Percentiles rank a stretch among this genome's conserved stretches.
Evolutionary conservation across 2,329 filamentous ascomycete genomes (phyloP).

Genomic region (Clonostachys rhizophaga): DNA sequence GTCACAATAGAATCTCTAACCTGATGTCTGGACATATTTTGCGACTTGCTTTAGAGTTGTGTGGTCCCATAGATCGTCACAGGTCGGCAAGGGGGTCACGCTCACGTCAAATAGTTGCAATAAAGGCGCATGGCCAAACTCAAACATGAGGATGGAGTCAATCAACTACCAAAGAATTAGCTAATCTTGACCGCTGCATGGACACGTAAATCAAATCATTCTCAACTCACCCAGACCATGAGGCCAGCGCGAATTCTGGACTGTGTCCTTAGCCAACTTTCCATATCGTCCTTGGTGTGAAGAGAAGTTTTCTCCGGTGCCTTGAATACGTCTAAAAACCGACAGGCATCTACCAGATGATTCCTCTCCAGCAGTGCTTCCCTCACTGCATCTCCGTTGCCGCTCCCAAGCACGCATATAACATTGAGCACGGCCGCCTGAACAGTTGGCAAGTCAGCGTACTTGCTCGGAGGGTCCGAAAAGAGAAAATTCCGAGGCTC

Average conservation of each 20-base stretch:
- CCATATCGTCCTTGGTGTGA: background rate
- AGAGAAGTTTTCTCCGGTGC: background rate
- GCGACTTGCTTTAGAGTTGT: background rate
- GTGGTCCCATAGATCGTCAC: slow-evolving; percentile 5
- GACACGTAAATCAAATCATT: background rate
- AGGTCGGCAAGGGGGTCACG: slow-evolving; percentile 2
- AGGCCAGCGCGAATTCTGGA: slow-evolving; percentile 4
- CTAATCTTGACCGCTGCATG: background rate
- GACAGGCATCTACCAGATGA: background rate
- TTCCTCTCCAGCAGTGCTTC: background rate
- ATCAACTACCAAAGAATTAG: slow-evolving; percentile 2
- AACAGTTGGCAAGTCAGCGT: background rate
- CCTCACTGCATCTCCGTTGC: background rate
- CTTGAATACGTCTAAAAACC: background rate
- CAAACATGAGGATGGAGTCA: slow-evolving; percentile 4
- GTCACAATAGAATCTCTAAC: background rate
- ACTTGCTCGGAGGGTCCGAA: too few relatives aligned
- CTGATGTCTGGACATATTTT: background rate
- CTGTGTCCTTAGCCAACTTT: slow-evolving; percentile 2
- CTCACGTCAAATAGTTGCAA: slow-evolving; percentile 6
- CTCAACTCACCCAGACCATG: slow-evolving; percentile 6
- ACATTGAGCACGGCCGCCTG: background rate
- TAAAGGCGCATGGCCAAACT: slow-evolving; percentile 1
- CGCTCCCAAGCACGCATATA: background rate
- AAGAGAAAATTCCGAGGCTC: background rate